Conservation (phyloP, 2,329 filamentous ascomycete species). For the Coleophoma cylindrospora region DNA sequence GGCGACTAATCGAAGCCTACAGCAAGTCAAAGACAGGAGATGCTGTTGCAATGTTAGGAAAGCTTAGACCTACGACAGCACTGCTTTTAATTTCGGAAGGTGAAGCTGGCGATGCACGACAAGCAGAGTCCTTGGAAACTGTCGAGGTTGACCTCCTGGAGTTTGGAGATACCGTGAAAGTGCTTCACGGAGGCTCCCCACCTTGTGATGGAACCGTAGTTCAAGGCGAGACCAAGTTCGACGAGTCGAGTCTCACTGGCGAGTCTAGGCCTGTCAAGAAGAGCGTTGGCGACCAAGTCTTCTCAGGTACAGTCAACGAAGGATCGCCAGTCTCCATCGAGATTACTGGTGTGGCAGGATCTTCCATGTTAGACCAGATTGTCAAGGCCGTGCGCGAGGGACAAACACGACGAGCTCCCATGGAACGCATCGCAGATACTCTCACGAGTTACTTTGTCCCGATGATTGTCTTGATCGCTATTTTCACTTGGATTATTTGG, state of each 20-base stretch:
- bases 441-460: constrained; percentile 76
- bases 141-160: constrained; percentile 56
- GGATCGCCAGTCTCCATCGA: constrained; percentile 55
- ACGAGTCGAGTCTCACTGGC: constrained; percentile 86
- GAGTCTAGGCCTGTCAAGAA: constrained; percentile 68
- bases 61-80: constrained; percentile 72
- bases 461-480: constrained; percentile 62
- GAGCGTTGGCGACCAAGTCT: constrained; percentile 56
- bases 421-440: constrained; percentile 68
- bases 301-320: constrained; percentile 71
- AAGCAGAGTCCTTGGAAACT: constrained; percentile 8
- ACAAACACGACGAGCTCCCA: constrained; percentile 68
- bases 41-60: constrained; percentile 74
- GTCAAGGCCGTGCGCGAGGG: constrained; percentile 73
- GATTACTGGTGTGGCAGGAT: constrained; percentile 60
- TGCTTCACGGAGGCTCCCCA: constrained; percentile 76
- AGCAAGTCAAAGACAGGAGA: constrained; percentile 89
- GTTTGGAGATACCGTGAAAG: constrained; percentile 66
- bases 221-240: constrained; percentile 63
- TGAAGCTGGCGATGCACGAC: not conserved
- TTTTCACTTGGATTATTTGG: constrained; percentile 70
- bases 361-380: constrained; percentile 76
- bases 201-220: constrained; percentile 73
- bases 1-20: constrained; percentile 77
- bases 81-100: constrained; percentile 46